A percentile compares a stretch with the other conserved stretches of the same genome.
These are phyloP conservation scores for Trypanosoma cruzi DNA, from an alignment of 208 protist genomes.

Conservation along the genomic window DNA sequence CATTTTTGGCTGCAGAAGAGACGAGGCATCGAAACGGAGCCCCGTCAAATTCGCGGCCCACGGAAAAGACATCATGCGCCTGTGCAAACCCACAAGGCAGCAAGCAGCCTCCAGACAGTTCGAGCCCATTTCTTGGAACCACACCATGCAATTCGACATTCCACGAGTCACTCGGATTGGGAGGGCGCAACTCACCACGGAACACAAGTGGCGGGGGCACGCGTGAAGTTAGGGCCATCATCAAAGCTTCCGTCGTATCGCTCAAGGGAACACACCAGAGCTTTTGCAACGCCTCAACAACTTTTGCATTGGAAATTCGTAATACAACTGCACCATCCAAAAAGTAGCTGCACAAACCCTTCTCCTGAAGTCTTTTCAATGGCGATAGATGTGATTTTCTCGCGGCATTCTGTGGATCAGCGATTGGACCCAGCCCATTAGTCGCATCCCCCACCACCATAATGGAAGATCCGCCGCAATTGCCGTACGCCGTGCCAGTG, in stretches of 20 bases:
- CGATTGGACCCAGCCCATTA: neutral
- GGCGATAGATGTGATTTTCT: neutral
- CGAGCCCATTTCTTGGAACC: constrained; percentile 1
- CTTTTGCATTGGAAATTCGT: constrained; percentile 29
- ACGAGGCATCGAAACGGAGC: constrained; percentile 31
- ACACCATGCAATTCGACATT: neutral
- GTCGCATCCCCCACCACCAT: too few species aligned
- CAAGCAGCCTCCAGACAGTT: constrained; percentile 28
- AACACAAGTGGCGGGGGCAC: constrained; percentile 44
- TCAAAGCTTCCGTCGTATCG: constrained; percentile 44
- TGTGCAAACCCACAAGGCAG: constrained; percentile 17
- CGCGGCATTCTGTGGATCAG: neutral
- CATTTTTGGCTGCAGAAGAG: neutral
- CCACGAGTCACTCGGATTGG: neutral
- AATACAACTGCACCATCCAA: constrained; percentile 44
- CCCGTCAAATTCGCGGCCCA: constrained; percentile 39
- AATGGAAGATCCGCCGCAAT: too few species aligned
- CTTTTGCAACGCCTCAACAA: constrained; percentile 35
- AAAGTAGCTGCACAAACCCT: constrained; percentile 45
- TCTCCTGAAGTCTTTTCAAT: neutral
- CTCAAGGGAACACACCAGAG: constrained; percentile 29
- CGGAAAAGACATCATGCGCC: constrained; percentile 41
- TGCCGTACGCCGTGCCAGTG: too few species aligned
- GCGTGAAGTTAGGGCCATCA: constrained; percentile 42
- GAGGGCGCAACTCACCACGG: constrained; percentile 45